Conservation (phyloP, 306 rosid species). For the Sechiopsis laciniata region DNA sequence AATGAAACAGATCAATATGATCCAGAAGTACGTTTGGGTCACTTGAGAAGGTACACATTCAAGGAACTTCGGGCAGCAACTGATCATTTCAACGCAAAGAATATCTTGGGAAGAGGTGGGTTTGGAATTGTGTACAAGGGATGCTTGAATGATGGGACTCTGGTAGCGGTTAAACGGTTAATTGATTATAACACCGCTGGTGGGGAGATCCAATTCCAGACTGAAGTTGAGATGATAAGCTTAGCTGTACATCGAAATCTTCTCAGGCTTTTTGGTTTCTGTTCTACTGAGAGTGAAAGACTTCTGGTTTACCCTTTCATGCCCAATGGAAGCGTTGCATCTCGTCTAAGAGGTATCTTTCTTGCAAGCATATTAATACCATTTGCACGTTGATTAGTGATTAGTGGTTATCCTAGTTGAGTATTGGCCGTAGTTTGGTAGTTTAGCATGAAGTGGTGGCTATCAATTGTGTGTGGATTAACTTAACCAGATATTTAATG, state of each 20-base stretch:
- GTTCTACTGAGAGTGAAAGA: slow-evolving; percentile 86
- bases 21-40: slow-evolving; percentile 92
- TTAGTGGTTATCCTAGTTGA: background rate
- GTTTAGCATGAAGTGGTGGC: background rate
- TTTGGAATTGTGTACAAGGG: slow-evolving; percentile 98
- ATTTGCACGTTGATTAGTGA: background rate
- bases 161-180: slow-evolving; percentile 88
- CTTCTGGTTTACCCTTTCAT: slow-evolving; percentile 94
- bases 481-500: background rate
- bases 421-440: background rate
- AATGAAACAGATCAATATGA: slow-evolving; percentile 79
- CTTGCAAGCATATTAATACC: background rate
- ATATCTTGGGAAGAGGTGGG: slow-evolving; percentile 93
- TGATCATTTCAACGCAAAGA: slow-evolving; percentile 86
- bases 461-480: background rate
- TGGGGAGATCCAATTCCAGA: slow-evolving; percentile 97
- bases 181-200: slow-evolving; percentile 88
- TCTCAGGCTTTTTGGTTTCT: slow-evolving; percentile 82
- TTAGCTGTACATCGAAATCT: slow-evolving; percentile 94
- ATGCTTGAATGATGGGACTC: slow-evolving; percentile 63
- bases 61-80: slow-evolving; percentile 96
- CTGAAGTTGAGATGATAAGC: slow-evolving; percentile 97
- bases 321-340: slow-evolving; percentile 95
- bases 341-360: slow-evolving; percentile 75
- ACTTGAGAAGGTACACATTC: slow-evolving; percentile 76